phyloP scores from a whole-genome alignment of 441 rosid species.

The Populus hybrid region DNA sequence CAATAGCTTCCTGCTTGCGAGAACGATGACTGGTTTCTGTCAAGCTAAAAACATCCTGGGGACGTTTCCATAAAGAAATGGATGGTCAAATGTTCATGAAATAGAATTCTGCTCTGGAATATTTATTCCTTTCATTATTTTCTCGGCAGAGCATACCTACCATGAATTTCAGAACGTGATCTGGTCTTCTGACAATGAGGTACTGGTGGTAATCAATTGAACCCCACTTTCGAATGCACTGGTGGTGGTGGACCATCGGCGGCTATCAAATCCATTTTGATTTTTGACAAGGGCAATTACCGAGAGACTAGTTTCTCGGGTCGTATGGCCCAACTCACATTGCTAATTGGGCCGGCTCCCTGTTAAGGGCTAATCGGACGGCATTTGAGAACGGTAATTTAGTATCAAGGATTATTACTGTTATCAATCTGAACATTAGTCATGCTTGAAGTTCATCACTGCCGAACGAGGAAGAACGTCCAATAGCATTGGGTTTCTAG shows the following conservation, averaged over 20 bases:
- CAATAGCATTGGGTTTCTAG: no score
- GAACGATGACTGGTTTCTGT: neutral
- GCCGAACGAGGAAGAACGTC: no score
- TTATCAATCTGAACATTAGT: no score
- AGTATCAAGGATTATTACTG: no score
- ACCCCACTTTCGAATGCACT: neutral
- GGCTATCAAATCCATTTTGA: neutral
- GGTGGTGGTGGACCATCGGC: neutral
- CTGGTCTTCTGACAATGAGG: neutral
- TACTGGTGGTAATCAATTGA: no score
- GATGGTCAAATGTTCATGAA: slow-evolving; percentile 2
- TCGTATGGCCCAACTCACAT: no score
- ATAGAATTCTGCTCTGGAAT: neutral
- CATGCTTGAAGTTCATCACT: no score
- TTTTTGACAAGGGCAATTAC: no score
- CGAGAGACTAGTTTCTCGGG: no score
- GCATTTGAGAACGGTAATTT: no score
- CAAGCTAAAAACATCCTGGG: neutral
- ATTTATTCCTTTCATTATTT: neutral
- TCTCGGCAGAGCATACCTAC: neutral
- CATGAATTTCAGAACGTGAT: neutral
- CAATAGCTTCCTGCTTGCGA: neutral
- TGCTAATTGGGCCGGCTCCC: no score
- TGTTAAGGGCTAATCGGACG: no score
- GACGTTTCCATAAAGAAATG: neutral